A percentile compares a stretch with the other conserved stretches of the same genome.
phyloP scores from a whole-genome alignment of 2,329 filamentous ascomycete genomes.

The Exserohilum turcica region DNA sequence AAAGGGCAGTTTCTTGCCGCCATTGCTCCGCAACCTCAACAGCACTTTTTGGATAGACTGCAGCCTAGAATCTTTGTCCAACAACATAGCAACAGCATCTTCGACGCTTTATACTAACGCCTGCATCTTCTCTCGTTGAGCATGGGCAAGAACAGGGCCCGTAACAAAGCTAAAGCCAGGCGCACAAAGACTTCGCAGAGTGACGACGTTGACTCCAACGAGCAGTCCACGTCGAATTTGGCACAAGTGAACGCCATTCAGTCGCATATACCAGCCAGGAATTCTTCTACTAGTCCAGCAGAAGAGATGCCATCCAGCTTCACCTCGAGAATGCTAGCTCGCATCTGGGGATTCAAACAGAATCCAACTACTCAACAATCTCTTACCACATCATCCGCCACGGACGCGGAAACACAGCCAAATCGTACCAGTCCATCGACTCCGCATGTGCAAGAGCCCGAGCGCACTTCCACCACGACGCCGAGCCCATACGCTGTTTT shows the following conservation, averaged over 20 bases:
- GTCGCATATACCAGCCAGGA: background rate
- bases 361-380: too few species aligned
- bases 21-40: conserved; percentile 10
- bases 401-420: background rate
- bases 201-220: background rate
- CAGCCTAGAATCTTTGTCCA: conserved; percentile 24
- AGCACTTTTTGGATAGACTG: conserved; percentile 17
- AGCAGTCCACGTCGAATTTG: background rate
- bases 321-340: too few species aligned
- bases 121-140: conserved; percentile 22
- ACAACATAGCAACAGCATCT: conserved; percentile 29
- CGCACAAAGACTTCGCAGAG: background rate
- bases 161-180: conserved; percentile 10
- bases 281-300: background rate
- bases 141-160: conserved; percentile 25
- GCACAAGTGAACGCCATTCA: background rate
- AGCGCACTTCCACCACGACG: background rate
- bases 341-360: too few species aligned
- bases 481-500: too few species aligned
- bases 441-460: background rate
- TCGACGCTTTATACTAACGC: conserved; percentile 31
- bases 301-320: background rate
- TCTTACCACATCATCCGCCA: too few species aligned
- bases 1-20: background rate
- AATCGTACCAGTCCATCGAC: background rate